Evolutionary conservation across 73 alveolate species (phyloP), one percentile per base, ranked within the genome.

Genomic region (Breviolum minutum): DNA sequence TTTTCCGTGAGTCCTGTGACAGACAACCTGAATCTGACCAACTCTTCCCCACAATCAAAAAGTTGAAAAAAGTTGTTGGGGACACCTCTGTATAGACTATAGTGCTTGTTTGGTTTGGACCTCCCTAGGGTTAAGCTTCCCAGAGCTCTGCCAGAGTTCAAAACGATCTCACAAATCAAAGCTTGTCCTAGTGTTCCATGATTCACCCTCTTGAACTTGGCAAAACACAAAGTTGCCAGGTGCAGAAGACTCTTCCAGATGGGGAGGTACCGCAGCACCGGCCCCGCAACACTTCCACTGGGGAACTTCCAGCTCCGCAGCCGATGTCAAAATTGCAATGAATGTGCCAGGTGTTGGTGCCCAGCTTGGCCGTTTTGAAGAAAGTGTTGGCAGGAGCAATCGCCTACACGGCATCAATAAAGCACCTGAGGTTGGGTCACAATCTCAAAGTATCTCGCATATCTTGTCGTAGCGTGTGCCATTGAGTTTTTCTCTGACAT

Each of bases 171-270:
- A 20, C 63, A 26, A 79, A 9, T 7, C 87, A 20, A 40, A 40
- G 60, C 29, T 26, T 26, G 27, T 7, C 84, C 84, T 74, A 74
- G 29, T 9, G 60, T 48, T 48, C 29, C 24, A 14, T 4, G 60
- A 29, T 48, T 19, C 20, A 24, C 20, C 32, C 32, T 48, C 29
- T 26, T 26, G 29, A 29, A 29, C 84, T 24, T 14, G 29, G 29
- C 48, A 29, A 29, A 11, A 24, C 24, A 24, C 32, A 29, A 29
- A 2, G 12, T 3, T 40, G 54, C 54, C 63, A 87, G 95, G 95
- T 87, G 26, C 96, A 89, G 96, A 89, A 89, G 86, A 89, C 86
- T 2, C 87, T 89, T 84, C 86, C 96, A 6, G 96, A 89, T 7
- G 96, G 96, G 19, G 96, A 89, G 96, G 96, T 40, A 40, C 63